Conservation (phyloP, 345 rosid genomes). For the Xanthoceras sorbifolium region DNA sequence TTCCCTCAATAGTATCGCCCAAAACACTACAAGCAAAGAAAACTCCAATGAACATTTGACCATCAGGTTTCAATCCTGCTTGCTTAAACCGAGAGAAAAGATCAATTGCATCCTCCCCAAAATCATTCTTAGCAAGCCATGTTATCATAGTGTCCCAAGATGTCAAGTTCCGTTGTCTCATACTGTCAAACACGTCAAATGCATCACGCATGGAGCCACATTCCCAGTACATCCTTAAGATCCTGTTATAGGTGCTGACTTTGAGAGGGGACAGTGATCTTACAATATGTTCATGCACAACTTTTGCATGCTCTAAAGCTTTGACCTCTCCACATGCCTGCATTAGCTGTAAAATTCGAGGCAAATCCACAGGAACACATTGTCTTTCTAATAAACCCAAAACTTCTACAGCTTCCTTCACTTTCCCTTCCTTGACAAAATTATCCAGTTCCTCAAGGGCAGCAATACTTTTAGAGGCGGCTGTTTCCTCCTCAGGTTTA, state of each 20-base stretch:
- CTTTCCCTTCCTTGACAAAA: constrained; percentile 55
- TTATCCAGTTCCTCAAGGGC: constrained; percentile 49
- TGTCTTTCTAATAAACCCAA: constrained; percentile 44
- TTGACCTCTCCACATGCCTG: constrained; percentile 62
- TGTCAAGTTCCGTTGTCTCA: constrained; percentile 53
- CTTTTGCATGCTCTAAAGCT: constrained; percentile 62
- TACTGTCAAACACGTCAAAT: constrained; percentile 45
- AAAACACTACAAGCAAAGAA: constrained; percentile 63
- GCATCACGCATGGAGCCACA: constrained; percentile 64
- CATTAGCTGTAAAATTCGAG: constrained; percentile 48
- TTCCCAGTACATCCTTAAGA: constrained; percentile 68
- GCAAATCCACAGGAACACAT: constrained; percentile 47
- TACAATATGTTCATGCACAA: constrained; percentile 48
- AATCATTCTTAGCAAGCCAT: constrained; percentile 70
- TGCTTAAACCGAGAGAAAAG: constrained; percentile 63
- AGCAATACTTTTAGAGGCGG: constrained; percentile 28
- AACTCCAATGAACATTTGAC: constrained; percentile 51
- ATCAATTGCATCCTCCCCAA: constrained; percentile 84
- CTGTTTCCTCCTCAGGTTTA: constrained; percentile 23
- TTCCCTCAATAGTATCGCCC: constrained; percentile 75
- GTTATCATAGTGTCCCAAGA: constrained; percentile 68
- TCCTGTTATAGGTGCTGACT: constrained; percentile 42
- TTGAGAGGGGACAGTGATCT: constrained; percentile 36
- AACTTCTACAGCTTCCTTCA: constrained; percentile 57
- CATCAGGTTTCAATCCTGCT: constrained; percentile 60